Conservation (phyloP, 2,329 filamentous ascomycete genomes). For the Penicillium sp. region DNA sequence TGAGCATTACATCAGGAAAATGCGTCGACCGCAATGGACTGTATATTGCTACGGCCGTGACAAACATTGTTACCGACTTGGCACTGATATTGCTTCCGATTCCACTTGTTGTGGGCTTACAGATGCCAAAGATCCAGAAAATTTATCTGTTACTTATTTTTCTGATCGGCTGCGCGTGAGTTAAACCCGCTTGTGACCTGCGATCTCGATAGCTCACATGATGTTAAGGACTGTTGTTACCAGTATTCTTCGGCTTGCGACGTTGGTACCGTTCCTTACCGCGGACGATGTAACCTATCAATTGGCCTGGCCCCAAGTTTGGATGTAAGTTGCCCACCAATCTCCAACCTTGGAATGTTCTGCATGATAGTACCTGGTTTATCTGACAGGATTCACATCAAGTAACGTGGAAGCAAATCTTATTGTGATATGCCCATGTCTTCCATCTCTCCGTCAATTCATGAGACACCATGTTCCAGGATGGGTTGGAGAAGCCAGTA, state of each 20-base stretch:
- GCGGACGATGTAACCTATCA: conserved; percentile 13
- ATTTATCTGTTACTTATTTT: conserved; percentile 23
- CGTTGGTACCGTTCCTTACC: conserved; percentile 16
- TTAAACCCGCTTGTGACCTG: not conserved
- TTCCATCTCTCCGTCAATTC: conserved; percentile 27
- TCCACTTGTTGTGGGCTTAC: conserved; percentile 18
- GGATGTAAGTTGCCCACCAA: conserved; percentile 14
- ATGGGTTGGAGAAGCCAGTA: conserved; percentile 17
- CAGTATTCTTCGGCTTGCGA: conserved; percentile 21
- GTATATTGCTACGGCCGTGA: conserved; percentile 20
- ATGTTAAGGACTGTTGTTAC: conserved; percentile 20
- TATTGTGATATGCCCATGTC: conserved; percentile 27
- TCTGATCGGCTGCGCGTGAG: conserved; percentile 27
- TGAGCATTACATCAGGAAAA: conserved; percentile 7
- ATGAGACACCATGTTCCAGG: conserved; percentile 22
- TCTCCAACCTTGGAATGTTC: too few relatives aligned
- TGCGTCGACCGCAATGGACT: conserved; percentile 18
- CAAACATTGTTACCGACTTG: conserved; percentile 23
- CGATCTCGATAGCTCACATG: not conserved
- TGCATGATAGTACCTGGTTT: too few relatives aligned
- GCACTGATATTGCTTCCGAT: conserved; percentile 22
- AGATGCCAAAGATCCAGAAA: conserved; percentile 25
- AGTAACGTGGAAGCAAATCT: conserved; percentile 30
- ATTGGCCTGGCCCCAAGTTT: conserved; percentile 14
- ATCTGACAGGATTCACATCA: too few relatives aligned